Base-by-base conservation (phyloP, 2,329 filamentous ascomycete species). In the Ascochyta lentis region DNA sequence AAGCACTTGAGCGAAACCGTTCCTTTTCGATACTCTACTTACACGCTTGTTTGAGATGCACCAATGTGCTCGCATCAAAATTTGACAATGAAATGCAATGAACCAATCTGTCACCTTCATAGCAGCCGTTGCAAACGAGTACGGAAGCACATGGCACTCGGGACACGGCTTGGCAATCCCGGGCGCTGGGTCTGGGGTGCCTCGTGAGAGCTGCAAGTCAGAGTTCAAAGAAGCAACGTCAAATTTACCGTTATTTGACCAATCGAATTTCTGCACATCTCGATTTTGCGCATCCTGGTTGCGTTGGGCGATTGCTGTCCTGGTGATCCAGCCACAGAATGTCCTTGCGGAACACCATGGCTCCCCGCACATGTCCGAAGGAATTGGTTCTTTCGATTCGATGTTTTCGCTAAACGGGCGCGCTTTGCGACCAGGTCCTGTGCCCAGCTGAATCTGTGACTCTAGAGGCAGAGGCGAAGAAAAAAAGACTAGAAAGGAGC, bases 361-460 rank as follows among this genome's bases (percentile, higher is more conserved):
- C 53, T 56, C 53, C 53, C 53, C 53, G 47, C 53, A 43, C 33
- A 51, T 51, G 26, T 51, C 53, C 53, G 53, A 51, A 51, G 48
- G 37, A 26, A 33, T 35, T 19, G 26, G 37, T 35, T 42, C 24
- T 15, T 34, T 47, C 26, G 33, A 16, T 48, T 56, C 26, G 33
- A 40, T 43, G 23, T 15, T 43, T 38, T 16, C 27, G 31, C 24
- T 31, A 22, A 22, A 34, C n/a, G 23, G 19, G 37, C 42, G 47
- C 53, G 42, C 43, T 56, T 51, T 43, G 38, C 47, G 43, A 47
- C 48, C 33, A 47, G n/a, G 29, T 33, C 8, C 38, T 47, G 15
- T 29, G 23, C 22, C 2, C 15, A 46, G 29, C 43, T 56, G 33
- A 35, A 19, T 9, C 8, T 55, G 37, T 22, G n/a, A 51, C 26